Base-by-base conservation (phyloP, 2,329 filamentous ascomycete species). In the Aspergillus sojae region DNA sequence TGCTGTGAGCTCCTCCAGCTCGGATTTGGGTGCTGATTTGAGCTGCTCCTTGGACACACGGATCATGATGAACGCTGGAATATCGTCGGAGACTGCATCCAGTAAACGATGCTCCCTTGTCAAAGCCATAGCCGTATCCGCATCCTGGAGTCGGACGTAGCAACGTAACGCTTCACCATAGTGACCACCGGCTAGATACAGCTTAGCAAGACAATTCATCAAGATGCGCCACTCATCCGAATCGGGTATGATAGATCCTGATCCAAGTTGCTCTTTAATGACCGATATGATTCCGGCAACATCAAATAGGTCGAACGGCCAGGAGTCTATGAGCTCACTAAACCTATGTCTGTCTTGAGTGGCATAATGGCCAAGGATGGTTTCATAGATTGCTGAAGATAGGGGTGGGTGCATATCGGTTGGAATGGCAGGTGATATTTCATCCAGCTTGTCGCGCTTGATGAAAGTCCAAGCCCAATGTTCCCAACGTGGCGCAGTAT, bases 391-490 rank as follows among this genome's bases (percentile, higher is more conserved):
- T 12, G 90, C 86, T 1, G 89, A 89, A 0, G 93, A 89, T 14
- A 99, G 84, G 0, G 92, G 90, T 9, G 94, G 94, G 32, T 86
- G 87, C 75, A 96, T 84, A n/a, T 89, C 87, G 1, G 87, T 88
- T 0, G 95, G 95, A 34, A 99, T 91, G 71, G 91, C 89, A 41
- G 91, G 86, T 5, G 91, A 91, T 65, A 99, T 97, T 70, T 97
- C 94, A 74, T 97, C 92, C 70, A 96, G 93, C 72, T 89, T 93
- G 67, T 92, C 86, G 2, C 91, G 91, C 46, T 93, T 90, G 9
- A 93, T 92, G 79, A 99, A 99, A 0, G 88, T 90, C 88, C 91
- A 96, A 5, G 96, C 91, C 93, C 94, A 98, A 71, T 96, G 92
- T 79, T 98, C 94, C 95, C 95, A 99, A 69, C 90, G 84, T 55